These are phyloP conservation scores for Colletotrichum sp. DNA, from an alignment of 2,329 filamentous ascomycete species.

Conservation along the genomic window DNA sequence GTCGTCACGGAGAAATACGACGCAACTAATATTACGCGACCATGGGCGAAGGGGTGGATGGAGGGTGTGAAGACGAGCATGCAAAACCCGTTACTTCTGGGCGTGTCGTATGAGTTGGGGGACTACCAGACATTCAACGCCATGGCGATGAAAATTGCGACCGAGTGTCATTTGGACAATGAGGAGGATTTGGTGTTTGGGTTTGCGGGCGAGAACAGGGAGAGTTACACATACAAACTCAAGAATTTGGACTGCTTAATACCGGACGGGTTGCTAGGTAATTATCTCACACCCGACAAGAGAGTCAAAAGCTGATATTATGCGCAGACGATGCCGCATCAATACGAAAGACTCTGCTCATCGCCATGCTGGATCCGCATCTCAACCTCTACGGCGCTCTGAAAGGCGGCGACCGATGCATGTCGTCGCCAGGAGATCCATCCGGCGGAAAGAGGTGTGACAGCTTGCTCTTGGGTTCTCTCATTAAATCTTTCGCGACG, in stretches of 20 bases:
- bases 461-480: constrained; percentile 12
- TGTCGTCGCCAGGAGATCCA: neutral
- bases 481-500: constrained; percentile 2
- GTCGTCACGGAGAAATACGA: constrained; percentile 35
- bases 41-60: constrained; percentile 28
- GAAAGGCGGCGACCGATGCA: neutral
- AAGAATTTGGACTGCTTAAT: neutral
- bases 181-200: constrained; percentile 8
- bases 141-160: constrained; percentile 25
- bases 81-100: constrained; percentile 26
- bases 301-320: neutral
- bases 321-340: neutral
- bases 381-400: neutral
- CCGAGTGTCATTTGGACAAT: constrained; percentile 19
- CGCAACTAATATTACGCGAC: constrained; percentile 24
- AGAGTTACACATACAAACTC: neutral
- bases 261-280: neutral
- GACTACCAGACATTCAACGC: constrained; percentile 23
- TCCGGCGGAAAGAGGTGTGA: neutral
- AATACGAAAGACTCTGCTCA: neutral
- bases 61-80: constrained; percentile 6
- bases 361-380: neutral
- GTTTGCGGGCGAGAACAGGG: neutral
- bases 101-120: constrained; percentile 35
- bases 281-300: accelerated